phyloP scores from a whole-genome alignment of 495 filamentous ascomycete species.

The Venustampulla echinocandica region DNA sequence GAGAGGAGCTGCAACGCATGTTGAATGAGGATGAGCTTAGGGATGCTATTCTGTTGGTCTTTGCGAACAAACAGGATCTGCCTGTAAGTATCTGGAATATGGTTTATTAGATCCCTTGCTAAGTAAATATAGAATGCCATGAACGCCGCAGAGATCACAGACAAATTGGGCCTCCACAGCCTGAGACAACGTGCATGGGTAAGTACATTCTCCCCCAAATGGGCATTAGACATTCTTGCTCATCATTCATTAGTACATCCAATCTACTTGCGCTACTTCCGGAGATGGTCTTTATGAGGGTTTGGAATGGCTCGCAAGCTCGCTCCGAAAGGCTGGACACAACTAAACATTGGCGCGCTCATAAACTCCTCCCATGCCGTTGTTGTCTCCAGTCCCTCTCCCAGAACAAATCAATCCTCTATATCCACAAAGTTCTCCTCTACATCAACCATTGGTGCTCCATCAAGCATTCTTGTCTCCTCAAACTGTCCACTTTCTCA shows the following conservation, averaged over 20 bases:
- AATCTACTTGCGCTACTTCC: slow-evolving; percentile 98
- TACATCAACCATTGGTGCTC: slow-evolving; percentile 22
- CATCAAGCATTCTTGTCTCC: slow-evolving; percentile 23
- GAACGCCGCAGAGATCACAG: slow-evolving; percentile 98
- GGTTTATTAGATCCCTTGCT: slow-evolving; percentile 9
- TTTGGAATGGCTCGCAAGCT: slow-evolving; percentile 97
- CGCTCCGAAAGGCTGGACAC: slow-evolving; percentile 84
- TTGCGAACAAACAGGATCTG: slow-evolving; percentile 99
- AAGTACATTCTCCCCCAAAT: slow-evolving; percentile 37
- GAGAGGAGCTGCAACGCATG: slow-evolving; percentile 99
- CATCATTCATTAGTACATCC: slow-evolving; percentile 70
- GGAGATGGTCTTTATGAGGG: slow-evolving; percentile 99
- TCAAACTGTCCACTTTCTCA: slow-evolving; percentile 23
- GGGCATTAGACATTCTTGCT: slow-evolving; percentile 6
- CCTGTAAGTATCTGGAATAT: slow-evolving; percentile 53
- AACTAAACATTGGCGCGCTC: slow-evolving; percentile 43
- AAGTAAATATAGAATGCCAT: slow-evolving; percentile 73
- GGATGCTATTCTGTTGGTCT: slow-evolving; percentile 94
- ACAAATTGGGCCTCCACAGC: slow-evolving; percentile 98
- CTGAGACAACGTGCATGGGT: slow-evolving; percentile 97
- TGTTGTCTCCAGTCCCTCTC: slow-evolving; percentile 16
- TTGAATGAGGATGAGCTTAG: slow-evolving; percentile 99
- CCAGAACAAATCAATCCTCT: slow-evolving; percentile 20
- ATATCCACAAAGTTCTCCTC: slow-evolving; percentile 22
- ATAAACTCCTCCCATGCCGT: slow-evolving; percentile 1